A percentile compares a stretch with the other conserved stretches of the same genome.
These are phyloP conservation scores for Rhododendron ovatum DNA, from an alignment of 148 eudicot species.

Conservation along the genomic window DNA sequence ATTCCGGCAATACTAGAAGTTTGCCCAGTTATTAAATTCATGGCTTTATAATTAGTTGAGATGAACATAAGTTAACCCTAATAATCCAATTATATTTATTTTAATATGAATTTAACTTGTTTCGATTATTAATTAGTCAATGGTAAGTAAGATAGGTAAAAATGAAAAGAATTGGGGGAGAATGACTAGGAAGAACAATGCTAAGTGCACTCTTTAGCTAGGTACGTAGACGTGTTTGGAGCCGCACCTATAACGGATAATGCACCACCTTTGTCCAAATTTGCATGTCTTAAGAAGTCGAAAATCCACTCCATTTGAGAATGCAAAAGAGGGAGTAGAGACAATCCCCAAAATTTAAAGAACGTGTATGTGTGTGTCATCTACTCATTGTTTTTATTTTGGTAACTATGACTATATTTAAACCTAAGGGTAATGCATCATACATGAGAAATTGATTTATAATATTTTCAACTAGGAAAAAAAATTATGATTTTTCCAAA, in stretches of 20 bases:
- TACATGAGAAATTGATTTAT: neutral
- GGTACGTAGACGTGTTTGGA: too few relatives aligned
- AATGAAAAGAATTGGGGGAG: neutral
- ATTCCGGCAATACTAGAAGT: neutral
- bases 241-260: too few relatives aligned
- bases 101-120: neutral
- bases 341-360: neutral
- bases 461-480: neutral
- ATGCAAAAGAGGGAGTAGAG: too few relatives aligned
- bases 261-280: neutral
- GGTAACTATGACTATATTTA: neutral
- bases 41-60: neutral
- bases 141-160: neutral
- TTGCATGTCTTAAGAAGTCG: neutral
- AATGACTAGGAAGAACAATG: neutral
- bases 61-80: neutral
- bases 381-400: neutral
- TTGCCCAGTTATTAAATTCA: neutral
- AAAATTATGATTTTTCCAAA: neutral
- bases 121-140: neutral
- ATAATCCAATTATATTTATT: neutral
- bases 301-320: neutral
- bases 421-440: neutral
- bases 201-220: too few relatives aligned
- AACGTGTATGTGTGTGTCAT: neutral